Conservation (phyloP, 352 stramenopile species). For the Aphanomyces invadans region DNA sequence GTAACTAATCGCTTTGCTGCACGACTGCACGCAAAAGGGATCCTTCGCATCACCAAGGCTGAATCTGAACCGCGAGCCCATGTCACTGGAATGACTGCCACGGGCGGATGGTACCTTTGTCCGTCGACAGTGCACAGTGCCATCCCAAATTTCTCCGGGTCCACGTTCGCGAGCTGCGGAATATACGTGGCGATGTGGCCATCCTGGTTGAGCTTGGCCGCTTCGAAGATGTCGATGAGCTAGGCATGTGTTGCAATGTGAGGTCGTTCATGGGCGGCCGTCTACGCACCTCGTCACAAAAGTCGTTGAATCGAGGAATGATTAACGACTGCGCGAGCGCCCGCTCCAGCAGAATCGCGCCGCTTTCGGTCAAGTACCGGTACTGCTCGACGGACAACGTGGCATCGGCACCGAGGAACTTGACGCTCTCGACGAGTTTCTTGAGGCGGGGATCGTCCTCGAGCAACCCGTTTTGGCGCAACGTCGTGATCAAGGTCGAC, state of each 20-base stretch:
- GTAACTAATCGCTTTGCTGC: constrained; percentile 35
- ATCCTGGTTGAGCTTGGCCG: constrained; percentile 4
- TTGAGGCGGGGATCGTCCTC: constrained; percentile 2
- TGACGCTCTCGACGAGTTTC: constrained; percentile 11
- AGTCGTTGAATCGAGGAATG: neutral
- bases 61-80: too few species aligned
- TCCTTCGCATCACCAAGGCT: constrained; percentile 26
- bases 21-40: constrained; percentile 33
- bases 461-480: constrained; percentile 4
- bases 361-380: constrained; percentile 8
- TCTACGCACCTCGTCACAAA: constrained; percentile 2
- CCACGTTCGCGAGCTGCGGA: constrained; percentile 27
- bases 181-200: constrained; percentile 36
- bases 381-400: constrained; percentile 7
- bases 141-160: constrained; percentile 34
- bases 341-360: constrained; percentile 7
- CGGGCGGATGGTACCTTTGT: constrained; percentile 27
- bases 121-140: constrained; percentile 32
- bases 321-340: neutral
- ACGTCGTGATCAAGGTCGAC: neutral
- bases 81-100: too few species aligned
- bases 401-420: neutral
- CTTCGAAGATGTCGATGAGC: constrained; percentile 15
- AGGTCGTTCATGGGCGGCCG: neutral
- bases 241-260: too few species aligned